phyloP scores from a whole-genome alignment of 2,329 filamentous ascomycete genomes.

The Colletotrichum chlorophyti region DNA sequence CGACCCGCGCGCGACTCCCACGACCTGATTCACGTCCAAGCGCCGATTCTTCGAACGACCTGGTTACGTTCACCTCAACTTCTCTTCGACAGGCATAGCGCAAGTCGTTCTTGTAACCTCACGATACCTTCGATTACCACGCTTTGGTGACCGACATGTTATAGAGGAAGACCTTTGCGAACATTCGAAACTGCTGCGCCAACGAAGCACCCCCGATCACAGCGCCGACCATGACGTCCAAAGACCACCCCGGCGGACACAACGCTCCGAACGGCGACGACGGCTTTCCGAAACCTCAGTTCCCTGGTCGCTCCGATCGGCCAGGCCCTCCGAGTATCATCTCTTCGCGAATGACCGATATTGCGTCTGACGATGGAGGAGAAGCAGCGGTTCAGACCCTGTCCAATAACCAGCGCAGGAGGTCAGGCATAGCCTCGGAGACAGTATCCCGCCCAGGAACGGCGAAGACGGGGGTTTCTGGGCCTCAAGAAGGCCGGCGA shows the following conservation, averaged over 20 bases:
- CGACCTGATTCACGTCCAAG: slow-evolving; percentile 19
- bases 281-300: slow-evolving; percentile 47
- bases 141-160: slow-evolving; percentile 18
- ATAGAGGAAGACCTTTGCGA: not conserved
- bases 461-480: slow-evolving; percentile 53
- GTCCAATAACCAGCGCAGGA: slow-evolving; percentile 26
- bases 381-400: slow-evolving; percentile 46
- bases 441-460: slow-evolving; percentile 60
- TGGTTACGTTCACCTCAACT: not conserved
- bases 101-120: not conserved
- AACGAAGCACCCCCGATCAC: not conserved
- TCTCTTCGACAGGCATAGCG: not conserved
- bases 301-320: slow-evolving; percentile 45
- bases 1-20: not conserved
- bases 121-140: not conserved
- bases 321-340: slow-evolving; percentile 69
- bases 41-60: slow-evolving; percentile 8
- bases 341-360: slow-evolving; percentile 75
- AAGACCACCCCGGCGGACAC: slow-evolving; percentile 41
- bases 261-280: slow-evolving; percentile 46
- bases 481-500: slow-evolving; percentile 24
- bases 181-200: not conserved
- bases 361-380: slow-evolving; percentile 63
- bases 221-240: slow-evolving; percentile 43
- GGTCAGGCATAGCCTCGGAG: slow-evolving; percentile 43